These are phyloP conservation scores for Aspergillus fischeri DNA, from an alignment of 2,329 filamentous ascomycete species.

Conservation along the genomic window DNA sequence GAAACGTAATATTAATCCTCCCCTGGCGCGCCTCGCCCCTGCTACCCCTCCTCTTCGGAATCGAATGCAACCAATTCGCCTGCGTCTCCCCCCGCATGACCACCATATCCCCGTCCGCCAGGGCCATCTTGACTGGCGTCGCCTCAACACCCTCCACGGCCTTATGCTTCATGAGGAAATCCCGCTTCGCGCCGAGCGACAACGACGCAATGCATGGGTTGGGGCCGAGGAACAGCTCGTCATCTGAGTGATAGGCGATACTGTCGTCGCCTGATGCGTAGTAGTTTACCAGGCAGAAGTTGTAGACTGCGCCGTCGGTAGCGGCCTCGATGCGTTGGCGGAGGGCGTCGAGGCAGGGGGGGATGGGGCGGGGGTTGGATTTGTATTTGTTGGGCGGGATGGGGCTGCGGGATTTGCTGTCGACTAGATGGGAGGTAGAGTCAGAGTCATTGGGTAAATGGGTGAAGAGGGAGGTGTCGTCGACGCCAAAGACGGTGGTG, in stretches of 20 bases:
- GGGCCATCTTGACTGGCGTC: slow-evolving; percentile 47
- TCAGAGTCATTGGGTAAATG: neutral
- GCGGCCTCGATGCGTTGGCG: slow-evolving; percentile 60
- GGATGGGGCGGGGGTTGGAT: slow-evolving; percentile 65
- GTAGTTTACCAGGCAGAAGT: slow-evolving; percentile 80
- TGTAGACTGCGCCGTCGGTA: slow-evolving; percentile 59
- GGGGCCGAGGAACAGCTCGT: slow-evolving; percentile 69
- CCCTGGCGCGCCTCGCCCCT: slow-evolving; percentile 57
- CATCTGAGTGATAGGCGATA: slow-evolving; percentile 75
- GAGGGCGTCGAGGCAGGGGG: slow-evolving; percentile 63
- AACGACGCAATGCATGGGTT: slow-evolving; percentile 71
- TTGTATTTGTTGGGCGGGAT: slow-evolving; percentile 49
- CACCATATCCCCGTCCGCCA: slow-evolving; percentile 71
- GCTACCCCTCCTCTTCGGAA: slow-evolving; percentile 65
- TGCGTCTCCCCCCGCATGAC: slow-evolving; percentile 75
- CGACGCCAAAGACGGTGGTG: slow-evolving; percentile 59
- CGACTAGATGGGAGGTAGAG: slow-evolving; percentile 24
- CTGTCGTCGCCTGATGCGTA: slow-evolving; percentile 73
- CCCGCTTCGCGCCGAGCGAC: slow-evolving; percentile 65
- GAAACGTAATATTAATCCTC: slow-evolving; percentile 74
- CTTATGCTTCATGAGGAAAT: slow-evolving; percentile 79
- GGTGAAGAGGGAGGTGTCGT: slow-evolving; percentile 53
- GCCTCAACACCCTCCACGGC: slow-evolving; percentile 40
- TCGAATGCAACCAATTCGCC: slow-evolving; percentile 70
- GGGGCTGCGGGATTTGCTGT: slow-evolving; percentile 41